These are phyloP conservation scores for Peronosclerospora sorghi DNA, from an alignment of 352 stramenopile genomes.

Conservation along the genomic window DNA sequence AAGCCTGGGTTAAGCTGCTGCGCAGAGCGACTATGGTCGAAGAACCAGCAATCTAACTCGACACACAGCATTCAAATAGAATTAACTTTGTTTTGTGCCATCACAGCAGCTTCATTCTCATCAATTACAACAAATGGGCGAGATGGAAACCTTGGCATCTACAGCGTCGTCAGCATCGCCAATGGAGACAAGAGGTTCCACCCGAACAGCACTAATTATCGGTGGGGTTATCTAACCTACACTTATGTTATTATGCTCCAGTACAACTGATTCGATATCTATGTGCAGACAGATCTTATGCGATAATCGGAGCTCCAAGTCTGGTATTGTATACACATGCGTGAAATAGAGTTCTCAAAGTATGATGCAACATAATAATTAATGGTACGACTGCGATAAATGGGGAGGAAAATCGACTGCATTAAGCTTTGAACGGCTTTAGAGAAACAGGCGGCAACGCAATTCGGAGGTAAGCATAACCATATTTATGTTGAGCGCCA, in stretches of 20 bases:
- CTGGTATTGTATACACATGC: constrained; percentile 19
- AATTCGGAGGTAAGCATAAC: constrained; percentile 35
- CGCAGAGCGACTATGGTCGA: no score
- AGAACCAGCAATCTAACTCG: no score
- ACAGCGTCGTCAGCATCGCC: constrained; percentile 8
- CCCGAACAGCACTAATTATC: constrained; percentile 52
- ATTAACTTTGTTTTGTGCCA: no score
- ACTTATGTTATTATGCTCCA: not conserved
- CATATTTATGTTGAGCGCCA: not conserved
- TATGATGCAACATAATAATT: not conserved
- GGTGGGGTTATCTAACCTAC: constrained; percentile 17
- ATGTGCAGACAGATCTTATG: constrained; percentile 53
- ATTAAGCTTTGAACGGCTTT: constrained; percentile 54
- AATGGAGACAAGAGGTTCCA: constrained; percentile 6
- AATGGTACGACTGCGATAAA: constrained; percentile 1
- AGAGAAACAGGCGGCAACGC: constrained; percentile 30
- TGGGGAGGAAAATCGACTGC: constrained; percentile 58
- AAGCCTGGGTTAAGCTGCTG: no score
- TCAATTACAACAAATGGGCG: not conserved
- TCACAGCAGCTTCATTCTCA: not conserved
- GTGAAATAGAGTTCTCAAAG: not conserved
- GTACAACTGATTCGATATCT: constrained; percentile 1
- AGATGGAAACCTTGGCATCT: not conserved
- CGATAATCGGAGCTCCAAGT: constrained; percentile 39
- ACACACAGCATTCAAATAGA: no score